Percentiles rank a stretch among this genome's conserved stretches.
These are phyloP conservation scores for Candida sanyaensis DNA, from an alignment of 1,139 yeast genomes.

Conservation along the genomic window DNA sequence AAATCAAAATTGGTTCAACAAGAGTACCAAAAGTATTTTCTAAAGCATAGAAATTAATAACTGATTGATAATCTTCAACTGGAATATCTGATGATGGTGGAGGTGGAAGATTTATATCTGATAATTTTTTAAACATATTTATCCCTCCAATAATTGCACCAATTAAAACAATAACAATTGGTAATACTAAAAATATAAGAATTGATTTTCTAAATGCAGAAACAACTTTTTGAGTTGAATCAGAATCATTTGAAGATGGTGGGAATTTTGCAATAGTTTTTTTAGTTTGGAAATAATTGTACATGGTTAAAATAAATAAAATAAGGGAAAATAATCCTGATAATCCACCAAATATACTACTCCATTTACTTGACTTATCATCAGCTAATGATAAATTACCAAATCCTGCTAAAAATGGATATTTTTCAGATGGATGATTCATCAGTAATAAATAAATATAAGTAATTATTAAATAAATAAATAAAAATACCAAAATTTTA, in stretches of 20 bases:
- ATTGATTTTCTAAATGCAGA: constrained; percentile 33
- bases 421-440: background rate
- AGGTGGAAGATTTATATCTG: constrained; percentile 2
- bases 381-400: constrained; percentile 1
- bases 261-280: constrained; percentile 33
- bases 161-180: constrained; percentile 19
- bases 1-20: constrained; percentile 16
- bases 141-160: background rate
- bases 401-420: constrained; percentile 7
- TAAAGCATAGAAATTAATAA: background rate
- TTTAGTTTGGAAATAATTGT: constrained; percentile 30
- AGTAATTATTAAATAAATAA: constrained; percentile 13
- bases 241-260: constrained; percentile 19
- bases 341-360: constrained; percentile 1
- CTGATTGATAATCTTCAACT: constrained; percentile 9
- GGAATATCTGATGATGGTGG: constrained; percentile 9
- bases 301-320: constrained; percentile 21
- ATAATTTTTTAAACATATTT: background rate
- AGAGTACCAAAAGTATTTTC: constrained; percentile 3
- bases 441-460: background rate
- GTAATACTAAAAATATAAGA: constrained; percentile 30
- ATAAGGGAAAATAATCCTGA: constrained; percentile 6
- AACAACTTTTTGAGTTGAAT: constrained; percentile 21
- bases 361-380: background rate
- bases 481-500: constrained; percentile 20